Conservation (phyloP, 164 flowering plant species). For the Protea cynaroides region DNA sequence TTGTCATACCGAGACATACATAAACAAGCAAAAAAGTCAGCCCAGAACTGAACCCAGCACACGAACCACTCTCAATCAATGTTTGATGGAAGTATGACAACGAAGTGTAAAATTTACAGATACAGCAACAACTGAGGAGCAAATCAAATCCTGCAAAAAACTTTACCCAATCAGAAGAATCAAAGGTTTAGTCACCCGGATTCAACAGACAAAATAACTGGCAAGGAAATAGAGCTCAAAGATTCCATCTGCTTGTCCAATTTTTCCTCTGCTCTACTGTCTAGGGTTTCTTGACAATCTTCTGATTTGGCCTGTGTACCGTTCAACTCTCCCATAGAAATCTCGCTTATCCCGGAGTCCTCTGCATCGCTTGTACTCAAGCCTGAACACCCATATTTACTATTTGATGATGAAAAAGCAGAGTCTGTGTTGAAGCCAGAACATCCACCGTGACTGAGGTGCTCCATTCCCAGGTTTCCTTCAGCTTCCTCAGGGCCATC, state of each 20-base stretch:
- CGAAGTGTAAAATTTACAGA: slow-evolving; percentile 28
- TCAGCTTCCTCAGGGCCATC: slow-evolving; percentile 13
- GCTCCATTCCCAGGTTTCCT: slow-evolving; percentile 13
- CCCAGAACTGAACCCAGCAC: slow-evolving; percentile 2
- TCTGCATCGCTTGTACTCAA: slow-evolving; percentile 37
- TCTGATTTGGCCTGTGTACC: slow-evolving; percentile 9
- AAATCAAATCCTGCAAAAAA: slow-evolving; percentile 15
- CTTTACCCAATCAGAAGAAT: neutral
- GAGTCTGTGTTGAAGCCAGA: slow-evolving; percentile 32
- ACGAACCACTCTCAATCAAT: slow-evolving; percentile 17
- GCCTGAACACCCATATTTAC: slow-evolving; percentile 37
- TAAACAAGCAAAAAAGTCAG: neutral
- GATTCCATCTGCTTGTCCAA: slow-evolving; percentile 25
- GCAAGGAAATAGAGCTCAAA: slow-evolving; percentile 8
- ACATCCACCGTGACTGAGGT: slow-evolving; percentile 21
- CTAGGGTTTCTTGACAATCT: slow-evolving; percentile 9
- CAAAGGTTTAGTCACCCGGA: neutral
- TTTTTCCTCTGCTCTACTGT: slow-evolving; percentile 22
- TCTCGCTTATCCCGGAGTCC: slow-evolving; percentile 24
- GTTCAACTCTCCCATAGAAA: slow-evolving; percentile 10
- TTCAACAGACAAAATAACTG: slow-evolving; percentile 8
- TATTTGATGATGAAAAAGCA: slow-evolving; percentile 32
- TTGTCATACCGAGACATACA: neutral
- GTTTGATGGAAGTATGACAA: slow-evolving; percentile 11
- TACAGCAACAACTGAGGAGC: slow-evolving; percentile 14